These are phyloP conservation scores for Pleurotus tuoliensis DNA, from an alignment of 768 basidiomycete genomes.

Conservation along the genomic window DNA sequence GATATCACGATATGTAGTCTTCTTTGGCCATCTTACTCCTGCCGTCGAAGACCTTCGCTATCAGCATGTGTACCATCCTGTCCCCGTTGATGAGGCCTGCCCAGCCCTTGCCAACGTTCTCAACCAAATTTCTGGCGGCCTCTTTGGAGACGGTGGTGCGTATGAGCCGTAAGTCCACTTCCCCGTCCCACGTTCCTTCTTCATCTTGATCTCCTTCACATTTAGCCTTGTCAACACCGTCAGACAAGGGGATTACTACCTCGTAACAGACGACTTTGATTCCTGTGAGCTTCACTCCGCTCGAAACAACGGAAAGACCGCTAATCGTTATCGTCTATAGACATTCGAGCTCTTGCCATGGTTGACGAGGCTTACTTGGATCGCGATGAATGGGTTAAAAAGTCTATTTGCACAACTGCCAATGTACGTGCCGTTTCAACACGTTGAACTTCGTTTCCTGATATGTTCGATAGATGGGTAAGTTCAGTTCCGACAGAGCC, in stretches of 20 bases:
- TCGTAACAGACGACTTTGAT: constrained; percentile 91
- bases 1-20: constrained; percentile 44
- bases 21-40: constrained; percentile 86
- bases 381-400: constrained; percentile 86
- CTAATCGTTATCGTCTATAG: constrained; percentile 25
- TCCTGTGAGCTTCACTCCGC: constrained; percentile 54
- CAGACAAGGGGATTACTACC: constrained; percentile 71
- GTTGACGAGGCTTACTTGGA: constrained; percentile 89
- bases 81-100: constrained; percentile 79
- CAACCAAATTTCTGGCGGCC: constrained; percentile 68
- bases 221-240: constrained; percentile 69
- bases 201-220: constrained; percentile 12
- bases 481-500: constrained; percentile 92
- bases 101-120: constrained; percentile 79
- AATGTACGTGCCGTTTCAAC: constrained; percentile 17
- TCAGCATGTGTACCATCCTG: constrained; percentile 80
- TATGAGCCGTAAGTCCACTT: constrained; percentile 76
- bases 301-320: no score
- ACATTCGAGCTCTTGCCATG: constrained; percentile 79
- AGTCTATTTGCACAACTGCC: constrained; percentile 79
- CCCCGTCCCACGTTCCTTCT: constrained; percentile 1
- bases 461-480: constrained; percentile 68
- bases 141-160: constrained; percentile 75
- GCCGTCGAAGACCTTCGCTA: constrained; percentile 85
- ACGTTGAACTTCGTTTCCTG: no score